Conservation (phyloP, 2,329 filamentous ascomycete species). For the Verticillium nonalfalfae region DNA sequence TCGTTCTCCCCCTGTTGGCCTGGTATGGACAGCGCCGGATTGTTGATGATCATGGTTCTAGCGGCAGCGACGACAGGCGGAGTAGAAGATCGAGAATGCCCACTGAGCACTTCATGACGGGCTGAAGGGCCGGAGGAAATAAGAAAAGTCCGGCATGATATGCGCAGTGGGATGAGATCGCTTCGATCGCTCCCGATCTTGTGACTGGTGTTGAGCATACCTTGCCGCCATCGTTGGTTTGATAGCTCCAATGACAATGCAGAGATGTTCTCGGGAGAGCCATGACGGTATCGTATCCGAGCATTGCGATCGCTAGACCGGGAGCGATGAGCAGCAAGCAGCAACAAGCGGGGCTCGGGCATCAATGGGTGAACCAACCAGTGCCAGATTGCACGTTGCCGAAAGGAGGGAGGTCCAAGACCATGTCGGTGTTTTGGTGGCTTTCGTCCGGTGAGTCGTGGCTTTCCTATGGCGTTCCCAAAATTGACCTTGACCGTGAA, state of each 20-base stretch:
- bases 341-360: not conserved
- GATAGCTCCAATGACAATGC: not conserved
- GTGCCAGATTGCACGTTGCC: slow-evolving; percentile 1
- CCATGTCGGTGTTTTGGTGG: not conserved
- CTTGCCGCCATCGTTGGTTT: not conserved
- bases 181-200: not conserved
- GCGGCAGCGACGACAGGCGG: not conserved
- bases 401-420: not conserved
- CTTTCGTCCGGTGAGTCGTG: not conserved
- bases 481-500: not conserved
- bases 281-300: not conserved
- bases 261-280: not conserved
- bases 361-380: not conserved
- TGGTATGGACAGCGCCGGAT: not conserved
- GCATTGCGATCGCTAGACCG: not conserved
- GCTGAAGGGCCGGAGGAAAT: not conserved
- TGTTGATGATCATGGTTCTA: not conserved
- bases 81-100: not conserved
- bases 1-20: not conserved
- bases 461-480: not conserved
- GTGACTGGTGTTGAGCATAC: not conserved
- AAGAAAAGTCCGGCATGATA: not conserved
- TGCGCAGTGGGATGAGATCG: not conserved
- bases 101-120: not conserved
- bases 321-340: not conserved